phyloP scores from a whole-genome alignment of 2,329 filamentous ascomycete genomes.

The Blumeriella jaapii region DNA sequence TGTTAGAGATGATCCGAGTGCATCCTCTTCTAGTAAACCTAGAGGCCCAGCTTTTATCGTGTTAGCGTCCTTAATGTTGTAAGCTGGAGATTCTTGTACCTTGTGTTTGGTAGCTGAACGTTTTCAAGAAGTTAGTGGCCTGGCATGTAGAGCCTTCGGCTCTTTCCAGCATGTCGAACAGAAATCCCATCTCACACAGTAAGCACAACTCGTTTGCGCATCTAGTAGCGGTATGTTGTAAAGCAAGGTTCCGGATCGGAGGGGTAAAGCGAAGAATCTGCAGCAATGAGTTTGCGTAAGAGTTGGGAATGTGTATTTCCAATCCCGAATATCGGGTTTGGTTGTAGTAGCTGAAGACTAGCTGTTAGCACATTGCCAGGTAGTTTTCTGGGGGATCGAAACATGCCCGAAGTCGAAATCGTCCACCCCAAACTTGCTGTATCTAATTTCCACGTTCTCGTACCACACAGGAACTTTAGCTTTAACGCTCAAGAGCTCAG shows the following conservation, averaged over 20 bases:
- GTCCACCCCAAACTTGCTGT: constrained; percentile 97
- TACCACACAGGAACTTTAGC: constrained; percentile 83
- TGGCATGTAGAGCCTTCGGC: constrained; percentile 90
- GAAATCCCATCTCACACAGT: constrained; percentile 85
- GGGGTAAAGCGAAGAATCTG: constrained; percentile 90
- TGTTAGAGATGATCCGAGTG: constrained; percentile 60
- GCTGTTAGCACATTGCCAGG: constrained; percentile 9
- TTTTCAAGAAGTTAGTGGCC: constrained; percentile 87
- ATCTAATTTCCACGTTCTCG: constrained; percentile 92
- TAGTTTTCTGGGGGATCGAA: background rate
- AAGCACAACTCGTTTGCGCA: constrained; percentile 78
- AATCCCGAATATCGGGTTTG: constrained; percentile 83
- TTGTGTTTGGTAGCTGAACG: constrained; percentile 73
- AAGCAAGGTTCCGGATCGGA: constrained; percentile 71
- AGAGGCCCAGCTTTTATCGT: constrained; percentile 51
- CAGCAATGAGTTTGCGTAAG: constrained; percentile 84
- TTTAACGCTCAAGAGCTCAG: constrained; percentile 62
- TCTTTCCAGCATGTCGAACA: constrained; percentile 98
- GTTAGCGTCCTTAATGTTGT: constrained; percentile 5
- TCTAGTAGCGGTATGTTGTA: constrained; percentile 77
- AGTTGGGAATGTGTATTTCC: constrained; percentile 94
- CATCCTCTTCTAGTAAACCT: constrained; percentile 75
- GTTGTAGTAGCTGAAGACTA: constrained; percentile 72
- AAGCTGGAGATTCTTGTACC: constrained; percentile 31
- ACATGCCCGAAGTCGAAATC: constrained; percentile 91